A percentile compares a stretch with the other conserved stretches of the same genome.
Conservation (phyloP, 257 asterid genomes). For the Lavandula angustifolia region DNA sequence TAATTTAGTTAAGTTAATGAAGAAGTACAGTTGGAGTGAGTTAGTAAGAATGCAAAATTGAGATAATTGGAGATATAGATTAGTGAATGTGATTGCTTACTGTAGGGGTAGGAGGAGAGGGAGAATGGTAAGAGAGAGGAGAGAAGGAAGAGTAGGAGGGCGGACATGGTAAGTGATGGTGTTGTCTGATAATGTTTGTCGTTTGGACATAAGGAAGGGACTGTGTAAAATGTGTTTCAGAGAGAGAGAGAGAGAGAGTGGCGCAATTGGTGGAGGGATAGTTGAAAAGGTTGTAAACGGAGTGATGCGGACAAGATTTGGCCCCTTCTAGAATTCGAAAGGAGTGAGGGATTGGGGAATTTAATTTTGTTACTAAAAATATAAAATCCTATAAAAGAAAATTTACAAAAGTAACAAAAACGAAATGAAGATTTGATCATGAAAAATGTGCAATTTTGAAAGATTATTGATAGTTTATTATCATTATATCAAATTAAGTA, state of each 20-base stretch:
- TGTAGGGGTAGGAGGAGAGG: slow-evolving; percentile 35
- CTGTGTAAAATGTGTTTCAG: slow-evolving; percentile 23
- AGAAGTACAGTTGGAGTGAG: neutral
- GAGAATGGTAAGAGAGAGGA: slow-evolving; percentile 33
- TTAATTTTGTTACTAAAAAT: too few species aligned
- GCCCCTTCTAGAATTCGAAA: too few species aligned
- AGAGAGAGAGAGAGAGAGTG: slow-evolving; percentile 27
- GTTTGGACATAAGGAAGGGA: slow-evolving; percentile 35
- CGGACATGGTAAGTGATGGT: slow-evolving; percentile 34
- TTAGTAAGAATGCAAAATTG: neutral
- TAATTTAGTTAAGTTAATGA: slow-evolving; percentile 19
- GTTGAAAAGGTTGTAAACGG: slow-evolving; percentile 29
- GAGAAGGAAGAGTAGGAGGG: slow-evolving; percentile 31
- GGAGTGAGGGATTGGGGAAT: too few species aligned
- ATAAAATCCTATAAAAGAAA: too few species aligned
- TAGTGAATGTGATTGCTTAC: slow-evolving; percentile 32
- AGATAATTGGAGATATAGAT: neutral
- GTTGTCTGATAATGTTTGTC: slow-evolving; percentile 33
- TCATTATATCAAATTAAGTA: too few species aligned
- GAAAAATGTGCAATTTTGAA: too few species aligned
- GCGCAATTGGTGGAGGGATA: slow-evolving; percentile 39
- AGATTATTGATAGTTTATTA: too few species aligned
- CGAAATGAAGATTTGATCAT: too few species aligned
- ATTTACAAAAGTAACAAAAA: too few species aligned
- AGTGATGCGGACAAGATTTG: slow-evolving; percentile 10